Conservation (phyloP, 768 basidiomycete species). For the Dioszegia crocea region DNA sequence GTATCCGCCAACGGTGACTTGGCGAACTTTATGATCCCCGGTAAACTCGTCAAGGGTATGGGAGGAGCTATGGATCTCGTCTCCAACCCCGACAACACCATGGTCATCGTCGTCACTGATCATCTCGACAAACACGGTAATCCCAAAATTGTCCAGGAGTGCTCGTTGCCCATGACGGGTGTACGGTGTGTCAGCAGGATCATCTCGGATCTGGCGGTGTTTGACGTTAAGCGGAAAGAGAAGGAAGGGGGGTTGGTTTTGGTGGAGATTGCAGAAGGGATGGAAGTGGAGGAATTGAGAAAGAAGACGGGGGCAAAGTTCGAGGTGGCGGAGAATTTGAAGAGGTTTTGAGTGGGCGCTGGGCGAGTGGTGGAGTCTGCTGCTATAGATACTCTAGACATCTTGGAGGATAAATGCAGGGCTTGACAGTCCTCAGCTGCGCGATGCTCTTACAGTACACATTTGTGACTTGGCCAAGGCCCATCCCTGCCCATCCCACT, state of each 20-base stretch:
- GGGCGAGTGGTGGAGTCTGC: too few species aligned
- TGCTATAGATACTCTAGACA: too few species aligned
- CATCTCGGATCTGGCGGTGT: slow-evolving; percentile 82
- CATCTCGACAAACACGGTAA: slow-evolving; percentile 85
- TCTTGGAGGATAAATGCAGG: too few species aligned
- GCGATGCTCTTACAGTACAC: too few species aligned
- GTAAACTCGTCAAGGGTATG: slow-evolving; percentile 62
- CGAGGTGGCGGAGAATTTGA: slow-evolving; percentile 42
- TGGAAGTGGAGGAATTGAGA: slow-evolving; percentile 74
- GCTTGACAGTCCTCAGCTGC: too few species aligned
- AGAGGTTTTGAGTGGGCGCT: slow-evolving; percentile 6
- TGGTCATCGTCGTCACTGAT: slow-evolving; percentile 81
- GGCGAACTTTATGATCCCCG: slow-evolving; percentile 98
- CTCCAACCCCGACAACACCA: slow-evolving; percentile 92
- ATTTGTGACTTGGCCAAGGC: too few species aligned
- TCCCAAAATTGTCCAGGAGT: slow-evolving; percentile 78
- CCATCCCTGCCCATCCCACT: too few species aligned
- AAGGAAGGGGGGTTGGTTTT: slow-evolving; percentile 62
- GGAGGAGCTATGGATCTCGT: slow-evolving; percentile 96
- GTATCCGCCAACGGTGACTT: slow-evolving; percentile 85
- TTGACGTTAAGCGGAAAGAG: slow-evolving; percentile 68
- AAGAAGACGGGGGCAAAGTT: slow-evolving; percentile 85
- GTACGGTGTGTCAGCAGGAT: slow-evolving; percentile 82
- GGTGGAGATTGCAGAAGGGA: slow-evolving; percentile 78
- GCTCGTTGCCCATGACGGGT: slow-evolving; percentile 80